Evolutionary conservation across 2,329 filamentous ascomycete genomes (phyloP).

Genomic region (Xylaria sp.): DNA sequence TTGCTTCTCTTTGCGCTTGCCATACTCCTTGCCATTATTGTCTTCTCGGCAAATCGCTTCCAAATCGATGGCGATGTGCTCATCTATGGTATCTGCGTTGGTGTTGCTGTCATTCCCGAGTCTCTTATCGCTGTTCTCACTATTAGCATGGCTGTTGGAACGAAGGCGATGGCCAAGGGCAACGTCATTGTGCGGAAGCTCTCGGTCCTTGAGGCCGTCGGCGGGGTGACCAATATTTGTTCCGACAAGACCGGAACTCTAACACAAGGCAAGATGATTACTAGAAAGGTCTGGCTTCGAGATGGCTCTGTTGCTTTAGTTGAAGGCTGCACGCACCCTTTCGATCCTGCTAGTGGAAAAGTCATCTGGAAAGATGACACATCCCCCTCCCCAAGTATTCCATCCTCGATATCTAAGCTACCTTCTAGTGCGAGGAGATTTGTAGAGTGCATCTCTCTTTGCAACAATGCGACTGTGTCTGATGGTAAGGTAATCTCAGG

Average conservation of each 20-base stretch:
- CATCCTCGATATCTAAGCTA: conserved; percentile 40
- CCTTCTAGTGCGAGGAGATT: conserved; percentile 57
- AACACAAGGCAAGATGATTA: conserved; percentile 74
- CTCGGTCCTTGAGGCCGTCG: conserved; percentile 72
- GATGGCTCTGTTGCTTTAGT: conserved; percentile 64
- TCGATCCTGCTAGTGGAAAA: conserved; percentile 68
- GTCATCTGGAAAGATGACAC: conserved; percentile 57
- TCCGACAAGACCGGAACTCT: conserved; percentile 77
- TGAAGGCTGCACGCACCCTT: conserved; percentile 65
- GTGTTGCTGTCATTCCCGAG: conserved; percentile 64
- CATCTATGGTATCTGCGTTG: conserved; percentile 62
- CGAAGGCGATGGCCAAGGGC: conserved; percentile 64
- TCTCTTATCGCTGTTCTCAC: conserved; percentile 71
- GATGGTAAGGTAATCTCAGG: conserved; percentile 52
- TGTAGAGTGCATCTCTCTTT: conserved; percentile 66
- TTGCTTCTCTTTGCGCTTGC: conserved; percentile 81
- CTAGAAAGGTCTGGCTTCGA: conserved; percentile 69
- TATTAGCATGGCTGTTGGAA: conserved; percentile 69
- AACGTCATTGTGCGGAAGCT: conserved; percentile 69
- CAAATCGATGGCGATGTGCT: conserved; percentile 65
- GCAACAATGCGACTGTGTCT: conserved; percentile 67
- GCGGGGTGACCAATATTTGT: conserved; percentile 76
- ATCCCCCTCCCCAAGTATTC: conserved; percentile 39
- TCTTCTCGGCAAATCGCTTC: conserved; percentile 69
- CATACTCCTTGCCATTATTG: conserved; percentile 67